Evolutionary conservation across 805 yeast species (phyloP), one percentile per base, ranked within the genome.

Genomic region (Candida morakotiae): DNA sequence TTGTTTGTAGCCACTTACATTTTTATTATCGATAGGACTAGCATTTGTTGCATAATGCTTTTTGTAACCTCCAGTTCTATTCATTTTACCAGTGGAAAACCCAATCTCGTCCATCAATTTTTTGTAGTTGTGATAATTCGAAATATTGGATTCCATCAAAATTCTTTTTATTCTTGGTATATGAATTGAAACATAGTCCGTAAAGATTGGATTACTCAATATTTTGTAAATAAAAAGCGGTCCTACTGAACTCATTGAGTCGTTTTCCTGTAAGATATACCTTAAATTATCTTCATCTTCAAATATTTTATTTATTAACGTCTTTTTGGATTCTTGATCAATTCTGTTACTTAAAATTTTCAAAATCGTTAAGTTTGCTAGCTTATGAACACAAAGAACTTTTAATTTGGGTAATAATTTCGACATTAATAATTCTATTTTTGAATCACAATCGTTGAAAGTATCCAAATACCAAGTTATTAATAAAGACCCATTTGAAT

Each of bases 391-490:
- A 50, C 91, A 79, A 42, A 87, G 63, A 26, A 67, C 71, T 9
- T 70, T 77, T 49, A 88, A 69, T 47, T 79, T 70, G 1, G 87
- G 81, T 31, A 77, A 51, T 38, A 87, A 64, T 51, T 74, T 71
- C 21, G 77, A 73, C 2, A 87, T 79, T 33, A 93, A 64, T 14
- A 86, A 65, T 27, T 81, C 80, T 14, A 37, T 29, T 2, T 45
- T 41, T 2, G 47, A 31, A 4, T 56, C 56, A 31, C 41, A 26
- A 10, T 55, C 60, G 38, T 52, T 58, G 41, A 58, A 67, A 1
- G 96, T 86, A 55, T 93, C 98, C 53, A 93, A 72, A 51, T 85
- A 83, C 98, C 98, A 93, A 1, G 96, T 87, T 38, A 93, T 75
- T 48, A 93, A 70, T 45, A 93, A 66, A 1, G 95, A 83, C 17